Conservation (phyloP, 1,284 basidiomycete genomes). For the Fistulina hepatica region DNA sequence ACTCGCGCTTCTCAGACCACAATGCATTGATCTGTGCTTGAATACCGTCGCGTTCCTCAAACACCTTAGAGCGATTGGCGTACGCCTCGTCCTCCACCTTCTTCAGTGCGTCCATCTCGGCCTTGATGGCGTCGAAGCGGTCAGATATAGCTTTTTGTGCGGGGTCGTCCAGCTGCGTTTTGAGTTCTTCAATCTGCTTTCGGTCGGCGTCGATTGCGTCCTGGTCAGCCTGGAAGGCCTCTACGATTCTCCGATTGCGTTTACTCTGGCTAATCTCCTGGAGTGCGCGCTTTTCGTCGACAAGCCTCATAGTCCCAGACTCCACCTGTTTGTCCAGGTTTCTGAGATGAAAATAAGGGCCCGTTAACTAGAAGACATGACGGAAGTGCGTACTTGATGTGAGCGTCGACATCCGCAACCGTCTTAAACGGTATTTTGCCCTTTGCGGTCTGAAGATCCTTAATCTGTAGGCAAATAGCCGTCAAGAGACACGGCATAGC, state of each 20-base stretch:
- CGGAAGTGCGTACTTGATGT: conserved; percentile 56
- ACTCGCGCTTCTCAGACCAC: conserved; percentile 73
- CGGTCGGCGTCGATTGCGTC: conserved; percentile 77
- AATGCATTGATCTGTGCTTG: conserved; percentile 65
- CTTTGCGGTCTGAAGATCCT: conserved; percentile 80
- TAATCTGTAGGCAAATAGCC: conserved; percentile 43
- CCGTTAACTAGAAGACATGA: conserved; percentile 6
- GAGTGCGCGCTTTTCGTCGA: conserved; percentile 92
- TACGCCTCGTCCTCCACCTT: conserved; percentile 82
- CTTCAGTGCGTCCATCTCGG: conserved; percentile 80
- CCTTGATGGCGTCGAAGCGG: conserved; percentile 74
- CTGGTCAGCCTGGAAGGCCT: conserved; percentile 72
- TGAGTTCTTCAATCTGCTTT: conserved; percentile 68
- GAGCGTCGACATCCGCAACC: conserved; percentile 80
- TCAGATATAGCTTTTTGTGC: conserved; percentile 78
- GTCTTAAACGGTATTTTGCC: conserved; percentile 79
- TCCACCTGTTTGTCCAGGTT: conserved; percentile 84
- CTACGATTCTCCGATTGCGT: conserved; percentile 62
- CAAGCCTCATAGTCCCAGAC: conserved; percentile 85
- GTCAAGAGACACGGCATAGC: conserved; percentile 5
- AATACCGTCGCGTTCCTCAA: conserved; percentile 77
- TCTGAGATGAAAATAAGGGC: conserved; percentile 29
- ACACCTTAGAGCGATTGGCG: conserved; percentile 74
- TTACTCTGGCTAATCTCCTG: conserved; percentile 73
- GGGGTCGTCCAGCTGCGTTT: conserved; percentile 84